Percentiles rank a stretch among this genome's conserved stretches.
Evolutionary conservation across 768 basidiomycete genomes (phyloP).

Genomic region (Russula vinacea): DNA sequence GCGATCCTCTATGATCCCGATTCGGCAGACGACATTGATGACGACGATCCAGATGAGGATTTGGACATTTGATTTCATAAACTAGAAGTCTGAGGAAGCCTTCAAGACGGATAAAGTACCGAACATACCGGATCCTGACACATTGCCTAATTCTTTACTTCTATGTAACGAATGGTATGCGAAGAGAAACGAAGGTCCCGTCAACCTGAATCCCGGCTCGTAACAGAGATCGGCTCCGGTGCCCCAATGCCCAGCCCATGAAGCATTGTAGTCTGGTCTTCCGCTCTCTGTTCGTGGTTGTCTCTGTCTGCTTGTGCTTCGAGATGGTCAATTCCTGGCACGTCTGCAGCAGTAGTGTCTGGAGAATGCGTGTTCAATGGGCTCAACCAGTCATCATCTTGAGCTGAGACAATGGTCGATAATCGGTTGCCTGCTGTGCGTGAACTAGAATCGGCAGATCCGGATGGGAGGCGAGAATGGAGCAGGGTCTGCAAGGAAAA

Average conservation of each 20-base stretch:
- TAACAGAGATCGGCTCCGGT: neutral
- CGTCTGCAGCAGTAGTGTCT: neutral
- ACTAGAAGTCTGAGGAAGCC: conserved; percentile 1
- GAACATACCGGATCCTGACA: conserved; percentile 9
- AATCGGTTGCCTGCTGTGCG: conserved; percentile 15
- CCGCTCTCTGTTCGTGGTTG: neutral
- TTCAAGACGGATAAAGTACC: conserved; percentile 13
- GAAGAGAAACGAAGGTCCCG: neutral
- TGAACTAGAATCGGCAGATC: conserved; percentile 6
- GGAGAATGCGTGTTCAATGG: neutral
- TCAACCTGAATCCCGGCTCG: neutral
- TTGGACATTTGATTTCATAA: conserved; percentile 60
- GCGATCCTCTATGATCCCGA: conserved; percentile 88
- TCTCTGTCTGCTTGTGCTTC: neutral
- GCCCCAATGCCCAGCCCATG: conserved; percentile 1
- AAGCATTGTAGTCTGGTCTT: neutral
- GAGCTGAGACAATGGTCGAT: conserved; percentile 14
- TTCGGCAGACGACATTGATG: conserved; percentile 91
- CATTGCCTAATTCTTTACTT: neutral
- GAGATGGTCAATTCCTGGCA: neutral
- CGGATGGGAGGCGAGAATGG: conserved; percentile 13
- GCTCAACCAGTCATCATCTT: conserved; percentile 8
- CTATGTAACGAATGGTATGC: neutral
- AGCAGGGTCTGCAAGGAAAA: conserved; percentile 28
- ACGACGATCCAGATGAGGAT: conserved; percentile 95